These are phyloP conservation scores for Talaromyces funiculosus DNA, from an alignment of 2,329 filamentous ascomycete species.

Conservation along the genomic window DNA sequence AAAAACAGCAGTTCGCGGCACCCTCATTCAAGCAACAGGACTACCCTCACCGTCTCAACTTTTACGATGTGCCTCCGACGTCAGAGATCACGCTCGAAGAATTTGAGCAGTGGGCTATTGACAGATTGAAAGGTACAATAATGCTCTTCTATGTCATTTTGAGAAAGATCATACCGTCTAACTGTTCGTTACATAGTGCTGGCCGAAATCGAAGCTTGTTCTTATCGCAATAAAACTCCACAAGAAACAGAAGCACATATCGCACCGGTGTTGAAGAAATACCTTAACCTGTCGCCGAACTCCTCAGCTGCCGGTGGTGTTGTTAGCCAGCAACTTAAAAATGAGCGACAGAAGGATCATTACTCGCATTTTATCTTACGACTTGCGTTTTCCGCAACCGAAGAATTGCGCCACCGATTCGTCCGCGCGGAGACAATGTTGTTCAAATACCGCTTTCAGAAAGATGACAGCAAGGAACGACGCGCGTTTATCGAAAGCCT, in stretches of 20 bases:
- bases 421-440: conserved; percentile 80
- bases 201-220: conserved; percentile 72
- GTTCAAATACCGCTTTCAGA: conserved; percentile 73
- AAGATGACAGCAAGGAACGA: conserved; percentile 69
- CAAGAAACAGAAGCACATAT: conserved; percentile 79
- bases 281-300: conserved; percentile 73
- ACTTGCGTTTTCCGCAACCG: conserved; percentile 84
- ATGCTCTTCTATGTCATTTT: not conserved
- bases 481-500: conserved; percentile 70
- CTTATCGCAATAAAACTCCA: conserved; percentile 83
- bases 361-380: conserved; percentile 97
- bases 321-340: conserved; percentile 49
- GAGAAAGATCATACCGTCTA: conserved; percentile 2
- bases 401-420: conserved; percentile 83
- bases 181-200: conserved; percentile 25
- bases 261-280: conserved; percentile 79
- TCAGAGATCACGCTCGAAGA: conserved; percentile 93
- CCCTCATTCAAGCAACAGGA: conserved; percentile 69
- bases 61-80: conserved; percentile 82
- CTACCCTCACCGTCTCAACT: conserved; percentile 84
- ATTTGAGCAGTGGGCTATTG: conserved; percentile 98
- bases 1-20: conserved; percentile 80
- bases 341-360: conserved; percentile 88
- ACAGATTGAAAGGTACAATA: conserved; percentile 69
- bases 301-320: conserved; percentile 54